Evolutionary conservation across 345 rosid genomes (phyloP).

Genomic region (Eucalyptus brandiana): DNA sequence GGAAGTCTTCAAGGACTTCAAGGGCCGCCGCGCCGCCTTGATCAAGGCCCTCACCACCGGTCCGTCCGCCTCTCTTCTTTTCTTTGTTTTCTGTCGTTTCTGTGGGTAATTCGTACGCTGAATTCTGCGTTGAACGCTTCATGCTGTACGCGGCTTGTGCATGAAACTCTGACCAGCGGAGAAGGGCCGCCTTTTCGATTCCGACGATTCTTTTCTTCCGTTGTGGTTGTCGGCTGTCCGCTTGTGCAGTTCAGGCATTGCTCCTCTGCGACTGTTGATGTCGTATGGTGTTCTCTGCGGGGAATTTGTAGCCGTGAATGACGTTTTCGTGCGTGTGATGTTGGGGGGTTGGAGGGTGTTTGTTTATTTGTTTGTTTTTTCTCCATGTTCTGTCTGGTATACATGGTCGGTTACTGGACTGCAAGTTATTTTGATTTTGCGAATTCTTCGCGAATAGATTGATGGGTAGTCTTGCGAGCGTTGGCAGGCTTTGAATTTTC

Average conservation of each 20-base stretch:
- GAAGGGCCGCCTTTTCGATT: background rate
- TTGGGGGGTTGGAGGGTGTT: background rate
- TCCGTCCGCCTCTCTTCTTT: background rate
- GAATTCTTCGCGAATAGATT: background rate
- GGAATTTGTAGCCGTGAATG: background rate
- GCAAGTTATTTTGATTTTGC: background rate
- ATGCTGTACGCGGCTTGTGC: background rate
- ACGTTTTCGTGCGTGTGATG: background rate
- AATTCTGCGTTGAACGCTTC: background rate
- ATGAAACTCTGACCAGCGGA: background rate
- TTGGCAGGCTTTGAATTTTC: background rate
- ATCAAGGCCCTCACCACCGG: slow-evolving; percentile 63
- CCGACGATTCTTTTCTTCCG: background rate
- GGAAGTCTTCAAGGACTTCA: slow-evolving; percentile 65
- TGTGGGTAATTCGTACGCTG: background rate
- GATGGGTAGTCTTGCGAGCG: background rate
- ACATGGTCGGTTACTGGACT: background rate
- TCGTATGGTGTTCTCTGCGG: background rate
- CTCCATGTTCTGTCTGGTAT: background rate
- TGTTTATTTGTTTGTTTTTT: background rate
- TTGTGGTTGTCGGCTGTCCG: background rate
- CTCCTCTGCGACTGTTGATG: background rate
- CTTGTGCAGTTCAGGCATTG: background rate
- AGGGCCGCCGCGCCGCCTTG: slow-evolving; percentile 61
- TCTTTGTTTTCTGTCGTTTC: background rate